phyloP scores from a whole-genome alignment of 139 green algal species.

The Chlorella sp. region DNA sequence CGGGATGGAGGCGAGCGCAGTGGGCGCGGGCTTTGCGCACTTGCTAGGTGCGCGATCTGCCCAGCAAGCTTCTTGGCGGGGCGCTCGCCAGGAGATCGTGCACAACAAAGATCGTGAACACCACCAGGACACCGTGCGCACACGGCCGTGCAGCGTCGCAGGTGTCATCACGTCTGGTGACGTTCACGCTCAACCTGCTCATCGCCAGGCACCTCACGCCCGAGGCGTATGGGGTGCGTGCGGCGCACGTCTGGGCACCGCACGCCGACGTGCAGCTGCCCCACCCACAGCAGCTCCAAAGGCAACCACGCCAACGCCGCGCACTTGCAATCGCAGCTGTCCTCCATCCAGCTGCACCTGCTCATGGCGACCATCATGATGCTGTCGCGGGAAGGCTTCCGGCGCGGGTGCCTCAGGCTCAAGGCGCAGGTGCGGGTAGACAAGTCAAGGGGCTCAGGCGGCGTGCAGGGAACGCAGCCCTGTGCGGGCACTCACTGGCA shows the following conservation, averaged over 20 bases:
- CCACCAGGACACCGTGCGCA: not conserved
- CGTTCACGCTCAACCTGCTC: constrained; percentile 79
- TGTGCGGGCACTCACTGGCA: too few species aligned
- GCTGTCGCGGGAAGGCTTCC: constrained; percentile 79
- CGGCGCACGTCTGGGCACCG: not conserved
- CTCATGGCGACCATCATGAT: constrained; percentile 85
- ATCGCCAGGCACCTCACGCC: constrained; percentile 63
- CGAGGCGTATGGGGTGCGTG: constrained; percentile 72
- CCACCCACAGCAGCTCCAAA: not conserved
- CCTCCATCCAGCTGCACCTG: constrained; percentile 83
- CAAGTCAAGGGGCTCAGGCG: too few species aligned
- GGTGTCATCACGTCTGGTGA: constrained; percentile 65
- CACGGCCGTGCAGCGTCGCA: constrained; percentile 65
- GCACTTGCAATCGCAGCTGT: constrained; percentile 39
- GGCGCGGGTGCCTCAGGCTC: constrained; percentile 70
- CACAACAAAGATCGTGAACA: not conserved
- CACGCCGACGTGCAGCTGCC: not conserved
- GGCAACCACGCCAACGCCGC: not conserved
- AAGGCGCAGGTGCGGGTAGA: constrained; percentile 3
- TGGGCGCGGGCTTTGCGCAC: not conserved
- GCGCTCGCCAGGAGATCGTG: not conserved
- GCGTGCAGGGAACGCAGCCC: too few species aligned
- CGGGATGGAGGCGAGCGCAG: not conserved
- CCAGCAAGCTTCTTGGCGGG: not conserved
- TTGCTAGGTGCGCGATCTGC: not conserved